Evolutionary conservation across 129 eudicot genomes (phyloP).

Genomic region (Helianthus tuberosus): DNA sequence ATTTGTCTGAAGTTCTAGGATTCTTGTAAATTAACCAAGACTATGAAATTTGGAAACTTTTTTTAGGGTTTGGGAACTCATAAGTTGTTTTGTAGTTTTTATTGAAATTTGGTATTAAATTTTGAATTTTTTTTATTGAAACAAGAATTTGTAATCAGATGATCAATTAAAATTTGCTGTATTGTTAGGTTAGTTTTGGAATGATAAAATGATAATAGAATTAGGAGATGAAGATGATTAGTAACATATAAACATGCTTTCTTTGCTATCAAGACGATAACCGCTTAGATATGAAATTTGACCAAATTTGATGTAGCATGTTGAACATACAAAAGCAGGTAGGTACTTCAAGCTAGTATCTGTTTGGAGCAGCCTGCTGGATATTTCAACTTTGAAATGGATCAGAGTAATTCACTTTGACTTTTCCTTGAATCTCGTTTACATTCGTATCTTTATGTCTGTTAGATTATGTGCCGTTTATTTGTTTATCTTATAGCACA

Average conservation of each 20-base stretch:
- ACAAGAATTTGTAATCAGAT: neutral
- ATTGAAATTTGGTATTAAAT: too few species aligned
- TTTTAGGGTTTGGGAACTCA: too few species aligned
- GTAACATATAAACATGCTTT: neutral
- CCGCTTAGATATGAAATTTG: neutral
- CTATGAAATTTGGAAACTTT: too few species aligned
- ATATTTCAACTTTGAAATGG: conserved; percentile 34
- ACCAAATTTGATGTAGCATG: conserved; percentile 3
- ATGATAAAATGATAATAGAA: neutral
- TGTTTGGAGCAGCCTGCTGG: conserved; percentile 25
- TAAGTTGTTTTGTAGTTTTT: too few species aligned
- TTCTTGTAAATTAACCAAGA: too few species aligned
- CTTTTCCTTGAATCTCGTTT: neutral
- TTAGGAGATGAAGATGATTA: conserved; percentile 5
- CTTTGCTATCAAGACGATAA: neutral
- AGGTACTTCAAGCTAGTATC: conserved; percentile 12
- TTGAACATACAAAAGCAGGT: conserved; percentile 9
- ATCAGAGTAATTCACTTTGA: conserved; percentile 41
- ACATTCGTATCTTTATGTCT: conserved; percentile 13
- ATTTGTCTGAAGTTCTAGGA: too few species aligned
- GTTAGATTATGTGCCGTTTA: too few species aligned
- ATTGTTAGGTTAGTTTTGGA: neutral
- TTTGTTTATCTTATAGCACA: too few species aligned
- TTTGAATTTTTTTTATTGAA: too few species aligned
- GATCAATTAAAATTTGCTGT: neutral